Evolutionary conservation across 2,329 filamentous ascomycete species (phyloP).

Genomic region (Fusarium sp.): DNA sequence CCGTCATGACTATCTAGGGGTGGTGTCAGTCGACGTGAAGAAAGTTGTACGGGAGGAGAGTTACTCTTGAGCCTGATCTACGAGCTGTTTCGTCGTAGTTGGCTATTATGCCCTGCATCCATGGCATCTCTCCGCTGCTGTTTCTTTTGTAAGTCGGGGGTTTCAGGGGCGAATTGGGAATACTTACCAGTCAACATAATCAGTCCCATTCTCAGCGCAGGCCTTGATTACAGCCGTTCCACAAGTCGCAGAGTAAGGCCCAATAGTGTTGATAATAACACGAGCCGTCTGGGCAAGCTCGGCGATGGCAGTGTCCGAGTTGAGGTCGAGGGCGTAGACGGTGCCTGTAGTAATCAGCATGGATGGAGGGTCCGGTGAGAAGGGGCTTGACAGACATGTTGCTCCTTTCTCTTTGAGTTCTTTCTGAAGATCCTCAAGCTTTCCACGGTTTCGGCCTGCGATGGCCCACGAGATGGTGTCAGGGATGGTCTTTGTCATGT

Average conservation of each 20-base stretch:
- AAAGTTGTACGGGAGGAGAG: neutral
- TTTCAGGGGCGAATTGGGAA: neutral
- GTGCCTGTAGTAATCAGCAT: neutral
- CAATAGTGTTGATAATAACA: slow-evolving; percentile 26
- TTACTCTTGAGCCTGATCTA: slow-evolving; percentile 22
- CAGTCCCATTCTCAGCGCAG: slow-evolving; percentile 35
- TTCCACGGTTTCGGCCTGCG: slow-evolving; percentile 79
- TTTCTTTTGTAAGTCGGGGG: slow-evolving; percentile 1
- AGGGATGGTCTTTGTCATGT: slow-evolving; percentile 76
- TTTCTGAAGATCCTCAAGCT: slow-evolving; percentile 74
- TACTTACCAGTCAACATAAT: slow-evolving; percentile 36
- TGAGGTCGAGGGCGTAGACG: neutral
- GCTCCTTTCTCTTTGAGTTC: neutral
- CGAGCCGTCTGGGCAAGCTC: neutral
- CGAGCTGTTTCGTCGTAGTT: slow-evolving; percentile 19
- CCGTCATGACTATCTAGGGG: slow-evolving; percentile 30
- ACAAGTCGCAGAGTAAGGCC: slow-evolving; percentile 27
- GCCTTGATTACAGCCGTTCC: slow-evolving; percentile 29
- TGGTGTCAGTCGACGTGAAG: neutral
- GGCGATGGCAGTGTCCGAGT: neutral
- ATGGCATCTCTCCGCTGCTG: slow-evolving; percentile 35
- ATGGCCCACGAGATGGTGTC: slow-evolving; percentile 85
- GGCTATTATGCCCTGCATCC: slow-evolving; percentile 28
- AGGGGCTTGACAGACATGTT: slow-evolving; percentile 2
- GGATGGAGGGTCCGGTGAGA: neutral